Conservation (phyloP, 148 eudicot genomes). For the Amaranthus palmeri region DNA sequence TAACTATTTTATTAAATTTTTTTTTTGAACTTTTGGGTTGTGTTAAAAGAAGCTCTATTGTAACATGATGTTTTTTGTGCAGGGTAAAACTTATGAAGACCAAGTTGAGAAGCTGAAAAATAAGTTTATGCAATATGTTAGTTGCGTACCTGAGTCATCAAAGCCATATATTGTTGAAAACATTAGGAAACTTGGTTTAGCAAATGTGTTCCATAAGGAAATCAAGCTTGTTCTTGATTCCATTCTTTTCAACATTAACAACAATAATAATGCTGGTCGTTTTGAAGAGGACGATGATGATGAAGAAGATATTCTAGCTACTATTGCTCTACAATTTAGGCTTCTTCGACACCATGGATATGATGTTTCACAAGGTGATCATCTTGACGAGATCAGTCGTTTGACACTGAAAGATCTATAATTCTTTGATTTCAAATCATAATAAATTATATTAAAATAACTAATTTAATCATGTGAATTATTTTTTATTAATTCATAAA, state of each 20-base stretch:
- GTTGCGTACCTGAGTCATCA: conserved; percentile 8
- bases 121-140: conserved; percentile 9
- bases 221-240: conserved; percentile 23
- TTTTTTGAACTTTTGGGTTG: too few species aligned
- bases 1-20: too few species aligned
- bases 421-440: too few species aligned
- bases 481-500: too few species aligned
- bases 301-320: conserved; percentile 11
- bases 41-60: background rate
- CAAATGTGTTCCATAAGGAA: conserved; percentile 19
- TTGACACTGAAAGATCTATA: too few species aligned
- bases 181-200: conserved; percentile 26
- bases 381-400: too few species aligned
- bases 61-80: background rate
- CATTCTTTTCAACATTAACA: background rate
- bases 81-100: conserved; percentile 7
- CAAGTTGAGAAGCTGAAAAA: conserved; percentile 19
- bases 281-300: conserved; percentile 14
- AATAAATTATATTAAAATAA: too few species aligned
- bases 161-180: conserved; percentile 26
- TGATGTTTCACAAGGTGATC: conserved; percentile 32
- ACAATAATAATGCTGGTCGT: background rate
- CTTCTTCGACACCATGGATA: conserved; percentile 44
- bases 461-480: too few species aligned
- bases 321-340: conserved; percentile 30